These are phyloP conservation scores for Astrocystis sublimbata DNA, from an alignment of 495 filamentous ascomycete genomes.

Conservation along the genomic window DNA sequence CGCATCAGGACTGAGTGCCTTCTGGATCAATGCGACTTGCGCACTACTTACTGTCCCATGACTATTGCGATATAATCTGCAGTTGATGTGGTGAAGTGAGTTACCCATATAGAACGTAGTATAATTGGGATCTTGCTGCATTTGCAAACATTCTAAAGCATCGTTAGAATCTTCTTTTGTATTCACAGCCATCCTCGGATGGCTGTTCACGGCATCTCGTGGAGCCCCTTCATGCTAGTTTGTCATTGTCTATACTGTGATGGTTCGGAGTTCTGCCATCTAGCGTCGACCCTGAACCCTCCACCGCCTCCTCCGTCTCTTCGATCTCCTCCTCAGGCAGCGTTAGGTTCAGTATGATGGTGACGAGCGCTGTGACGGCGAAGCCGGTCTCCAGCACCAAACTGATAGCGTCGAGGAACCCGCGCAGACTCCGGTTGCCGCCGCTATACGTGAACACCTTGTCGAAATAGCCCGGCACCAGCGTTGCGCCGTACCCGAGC, in stretches of 20 bases:
- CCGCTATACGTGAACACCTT: slow-evolving; percentile 74
- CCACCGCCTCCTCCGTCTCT: slow-evolving; percentile 35
- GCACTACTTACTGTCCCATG: no score
- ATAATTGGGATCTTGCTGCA: no score
- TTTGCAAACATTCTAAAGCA: no score
- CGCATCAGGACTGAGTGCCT: no score
- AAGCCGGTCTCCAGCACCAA: slow-evolving; percentile 82
- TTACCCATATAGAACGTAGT: no score
- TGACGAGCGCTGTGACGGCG: slow-evolving; percentile 68
- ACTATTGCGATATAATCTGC: no score
- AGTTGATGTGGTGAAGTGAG: no score
- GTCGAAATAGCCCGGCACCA: slow-evolving; percentile 76
- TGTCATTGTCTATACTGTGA: slow-evolving; percentile 11
- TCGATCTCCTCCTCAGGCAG: slow-evolving; percentile 78
- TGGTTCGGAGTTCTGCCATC: not conserved
- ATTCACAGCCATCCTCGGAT: no score
- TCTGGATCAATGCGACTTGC: no score
- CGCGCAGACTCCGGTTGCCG: slow-evolving; percentile 67
- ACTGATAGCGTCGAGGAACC: slow-evolving; percentile 80
- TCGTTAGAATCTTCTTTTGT: no score
- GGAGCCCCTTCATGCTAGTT: not conserved
- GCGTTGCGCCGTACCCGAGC: slow-evolving; percentile 77
- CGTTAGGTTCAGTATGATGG: slow-evolving; percentile 71
- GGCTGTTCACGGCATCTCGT: not conserved
- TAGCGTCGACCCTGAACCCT: not conserved